These are phyloP conservation scores for Pleurotus ostreatus DNA, from an alignment of 768 basidiomycete genomes.

Conservation along the genomic window DNA sequence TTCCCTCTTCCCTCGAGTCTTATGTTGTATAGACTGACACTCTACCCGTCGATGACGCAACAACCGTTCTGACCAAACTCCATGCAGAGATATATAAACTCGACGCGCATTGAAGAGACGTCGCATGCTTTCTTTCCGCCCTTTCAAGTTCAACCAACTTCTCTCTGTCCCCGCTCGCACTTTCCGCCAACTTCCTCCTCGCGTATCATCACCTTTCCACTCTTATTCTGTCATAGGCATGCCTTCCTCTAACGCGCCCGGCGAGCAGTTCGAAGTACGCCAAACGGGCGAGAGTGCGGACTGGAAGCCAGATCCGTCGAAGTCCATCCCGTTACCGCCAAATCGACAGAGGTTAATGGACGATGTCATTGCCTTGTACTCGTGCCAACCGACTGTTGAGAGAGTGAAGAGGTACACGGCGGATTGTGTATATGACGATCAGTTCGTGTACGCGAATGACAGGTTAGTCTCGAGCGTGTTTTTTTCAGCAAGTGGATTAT, in stretches of 20 bases:
- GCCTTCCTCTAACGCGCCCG: slow-evolving; percentile 20
- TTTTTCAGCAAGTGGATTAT: slow-evolving; percentile 11
- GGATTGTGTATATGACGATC: slow-evolving; percentile 23
- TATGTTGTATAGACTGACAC: background rate
- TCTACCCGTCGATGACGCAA: background rate
- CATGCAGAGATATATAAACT: background rate
- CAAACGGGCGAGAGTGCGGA: slow-evolving; percentile 28
- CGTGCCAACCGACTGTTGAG: slow-evolving; percentile 32
- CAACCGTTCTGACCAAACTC: background rate
- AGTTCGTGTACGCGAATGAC: slow-evolving; percentile 38
- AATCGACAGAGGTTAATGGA: slow-evolving; percentile 34
- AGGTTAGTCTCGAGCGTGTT: slow-evolving; percentile 27
- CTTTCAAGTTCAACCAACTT: background rate
- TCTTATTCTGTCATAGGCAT: background rate
- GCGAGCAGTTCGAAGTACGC: slow-evolving; percentile 32
- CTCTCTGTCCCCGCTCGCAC: background rate
- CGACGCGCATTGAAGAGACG: background rate
- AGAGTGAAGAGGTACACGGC: slow-evolving; percentile 32
- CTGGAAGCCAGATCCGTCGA: slow-evolving; percentile 29
- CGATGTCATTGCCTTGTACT: slow-evolving; percentile 36
- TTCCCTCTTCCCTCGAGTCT: background rate
- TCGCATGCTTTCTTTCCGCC: background rate
- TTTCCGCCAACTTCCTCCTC: background rate
- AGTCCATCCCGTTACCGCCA: slow-evolving; percentile 30
- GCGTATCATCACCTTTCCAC: background rate